phyloP scores from a whole-genome alignment of 1,284 basidiomycete genomes.

The Violaceomyces palustris region DNA sequence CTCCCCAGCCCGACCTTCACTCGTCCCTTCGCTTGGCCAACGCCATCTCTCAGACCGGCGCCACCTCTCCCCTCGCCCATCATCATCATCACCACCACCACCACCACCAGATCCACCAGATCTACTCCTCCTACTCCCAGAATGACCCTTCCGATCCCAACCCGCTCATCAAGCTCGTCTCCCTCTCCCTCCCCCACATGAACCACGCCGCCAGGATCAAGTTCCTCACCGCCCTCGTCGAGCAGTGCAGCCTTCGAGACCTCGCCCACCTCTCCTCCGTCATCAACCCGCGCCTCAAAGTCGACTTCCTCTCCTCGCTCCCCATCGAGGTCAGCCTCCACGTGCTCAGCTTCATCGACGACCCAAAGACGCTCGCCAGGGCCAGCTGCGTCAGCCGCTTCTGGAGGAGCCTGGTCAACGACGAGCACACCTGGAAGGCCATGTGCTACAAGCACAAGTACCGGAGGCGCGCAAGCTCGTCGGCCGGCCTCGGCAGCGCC shows the following conservation, averaged over 20 bases:
- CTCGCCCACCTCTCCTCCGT: slow-evolving; percentile 69
- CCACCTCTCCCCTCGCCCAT: too few relatives aligned
- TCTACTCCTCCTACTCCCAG: slow-evolving; percentile 1
- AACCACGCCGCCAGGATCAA: slow-evolving; percentile 22
- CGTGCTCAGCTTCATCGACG: slow-evolving; percentile 75
- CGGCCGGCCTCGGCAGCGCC: slow-evolving; percentile 9
- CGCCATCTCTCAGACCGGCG: slow-evolving; percentile 3
- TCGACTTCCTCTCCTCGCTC: slow-evolving; percentile 76
- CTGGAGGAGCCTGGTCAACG: slow-evolving; percentile 73
- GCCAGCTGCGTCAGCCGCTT: slow-evolving; percentile 69
- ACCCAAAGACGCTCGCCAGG: slow-evolving; percentile 69
- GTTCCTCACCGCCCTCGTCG: slow-evolving; percentile 39
- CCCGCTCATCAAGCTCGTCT: slow-evolving; percentile 27
- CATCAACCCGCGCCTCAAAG: slow-evolving; percentile 74
- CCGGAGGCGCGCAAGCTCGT: slow-evolving; percentile 18
- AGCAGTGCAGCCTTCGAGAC: slow-evolving; percentile 62
- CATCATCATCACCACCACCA: slow-evolving; percentile 28
- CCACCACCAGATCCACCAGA: slow-evolving; percentile 4
- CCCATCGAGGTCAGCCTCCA: slow-evolving; percentile 79
- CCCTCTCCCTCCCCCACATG: slow-evolving; percentile 25
- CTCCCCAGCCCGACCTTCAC: slow-evolving; percentile 36
- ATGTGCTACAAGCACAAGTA: slow-evolving; percentile 61
- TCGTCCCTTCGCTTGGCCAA: slow-evolving; percentile 21
- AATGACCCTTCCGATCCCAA: slow-evolving; percentile 20
- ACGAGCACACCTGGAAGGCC: slow-evolving; percentile 77